A percentile compares a stretch with the other conserved stretches of the same genome.
Conservation (phyloP, 495 filamentous ascomycete genomes). For the Penicillium cinerascens region DNA sequence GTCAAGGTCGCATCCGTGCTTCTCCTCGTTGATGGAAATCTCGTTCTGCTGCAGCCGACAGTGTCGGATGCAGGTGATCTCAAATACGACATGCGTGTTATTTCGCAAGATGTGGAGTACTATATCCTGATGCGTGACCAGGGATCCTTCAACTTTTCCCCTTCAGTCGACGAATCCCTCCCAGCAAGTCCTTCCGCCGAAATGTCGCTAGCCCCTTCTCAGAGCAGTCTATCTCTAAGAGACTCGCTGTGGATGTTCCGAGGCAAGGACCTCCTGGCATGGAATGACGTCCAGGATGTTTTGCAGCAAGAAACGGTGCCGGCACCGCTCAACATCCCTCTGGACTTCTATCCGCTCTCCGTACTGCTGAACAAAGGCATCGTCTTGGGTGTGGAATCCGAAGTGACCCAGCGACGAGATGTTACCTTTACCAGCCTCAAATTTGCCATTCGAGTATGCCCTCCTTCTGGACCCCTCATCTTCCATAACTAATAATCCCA, state of each 20-base stretch:
- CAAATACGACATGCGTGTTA: conserved; percentile 97
- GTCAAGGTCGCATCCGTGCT: conserved; percentile 91
- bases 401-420: conserved; percentile 87
- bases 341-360: conserved; percentile 96
- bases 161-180: conserved; percentile 39
- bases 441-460: conserved; percentile 71
- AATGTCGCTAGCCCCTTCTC: conserved; percentile 39
- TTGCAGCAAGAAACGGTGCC: conserved; percentile 52
- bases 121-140: conserved; percentile 90
- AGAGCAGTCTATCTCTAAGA: conserved; percentile 53
- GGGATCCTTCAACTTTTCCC: conserved; percentile 48
- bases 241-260: conserved; percentile 97
- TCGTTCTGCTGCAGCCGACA: conserved; percentile 87
- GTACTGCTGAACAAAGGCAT: conserved; percentile 80
- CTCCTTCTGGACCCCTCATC: background rate
- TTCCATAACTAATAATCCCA: conserved; percentile 32
- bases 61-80: conserved; percentile 69
- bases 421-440: conserved; percentile 82
- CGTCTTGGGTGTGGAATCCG: conserved; percentile 84
- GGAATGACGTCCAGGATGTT: conserved; percentile 89
- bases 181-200: conserved; percentile 53
- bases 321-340: conserved; percentile 44
- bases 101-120: conserved; percentile 94
- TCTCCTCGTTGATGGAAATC: conserved; percentile 92
- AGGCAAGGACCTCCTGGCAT: conserved; percentile 73